Evolutionary conservation across 148 eudicot species (phyloP), one percentile per base, ranked within the genome.

Genomic region (Mesembryanthemum crystallinum): DNA sequence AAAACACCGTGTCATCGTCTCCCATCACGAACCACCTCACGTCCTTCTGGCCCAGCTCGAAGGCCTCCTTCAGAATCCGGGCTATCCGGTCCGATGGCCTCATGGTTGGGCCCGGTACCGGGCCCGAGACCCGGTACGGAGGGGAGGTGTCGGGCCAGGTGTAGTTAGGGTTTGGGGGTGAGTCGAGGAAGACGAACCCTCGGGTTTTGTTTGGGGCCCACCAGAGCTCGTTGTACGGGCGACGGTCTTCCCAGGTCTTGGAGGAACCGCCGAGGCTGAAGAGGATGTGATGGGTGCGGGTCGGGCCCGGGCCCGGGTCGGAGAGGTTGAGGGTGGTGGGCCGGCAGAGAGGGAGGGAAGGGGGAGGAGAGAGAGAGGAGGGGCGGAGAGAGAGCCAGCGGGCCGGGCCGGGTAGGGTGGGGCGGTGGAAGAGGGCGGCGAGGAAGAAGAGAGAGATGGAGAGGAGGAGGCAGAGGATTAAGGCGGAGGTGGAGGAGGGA

Each of bases 1-100:
- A 92, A 18, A 92, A 92, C 67, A 95, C 94, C 25, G 98, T 95
- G 54, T 95, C 98, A 42, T 95, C 98, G 67, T 95, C 98, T 0
- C 98, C 98, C 98, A 95, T 92, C 29, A 95, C 97, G 69, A 90
- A 90, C 98, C 98, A 95, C 80, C 97, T 78, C 73, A 84, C 94
- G 7, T 72, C 83, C 0, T 78, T 72, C 30, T 82, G 52, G 54
- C 88, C 91, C 30, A 77, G 33, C 49, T 86, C 87, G 67, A 86
- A 89, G 18, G 74, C 54, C 35, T 92, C 97, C 76, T 77, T 49
- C 25, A 90, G 68, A 0, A 94, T 83, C 71, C 97, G 79, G 7
- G 98, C 92, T 1, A 92, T 83, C 74, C 98, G 86, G 59, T 91
- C 92, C 39, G 95, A 92, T 0, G 91, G 72, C 35, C 80, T 76